Base-by-base conservation (phyloP, 129 eudicot genomes). In the Tanacetum coccineum region DNA sequence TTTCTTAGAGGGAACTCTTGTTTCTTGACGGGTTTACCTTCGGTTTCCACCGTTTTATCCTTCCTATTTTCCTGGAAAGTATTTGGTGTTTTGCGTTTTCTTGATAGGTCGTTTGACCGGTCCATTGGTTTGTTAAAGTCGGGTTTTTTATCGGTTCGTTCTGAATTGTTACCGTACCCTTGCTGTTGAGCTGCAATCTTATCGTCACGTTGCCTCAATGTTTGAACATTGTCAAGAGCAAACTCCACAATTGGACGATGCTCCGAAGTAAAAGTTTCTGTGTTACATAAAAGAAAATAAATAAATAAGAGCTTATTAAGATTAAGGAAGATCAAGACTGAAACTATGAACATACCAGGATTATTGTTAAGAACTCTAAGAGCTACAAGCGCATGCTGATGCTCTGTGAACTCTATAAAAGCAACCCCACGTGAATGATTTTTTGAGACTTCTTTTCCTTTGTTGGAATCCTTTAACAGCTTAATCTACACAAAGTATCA, bases 161-260 rank as follows among this genome's bases (percentile, higher is more conserved):
- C 75, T 14, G 58, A 53, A 71, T 62, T 62, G 21, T 61, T 67
- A 59, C 55, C 62, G 9, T 67, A 60, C 54, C 36, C 85, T 69
- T 81, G 85, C 71, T 67, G 84, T 81, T 93, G 95, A 60, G 76
- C 71, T 82, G 86, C 75, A 40, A 86, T 75, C 83, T 85, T 92
- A 47, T 83, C 86, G 61, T 81, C 59, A 13, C 97, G 89, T n/a
- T 75, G 89, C 76, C 83, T 87, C 74, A 94, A 76, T 25, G 79
- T 94, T 36, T 89, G 95, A 65, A 87, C 73, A 72, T 94, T 87
- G 50, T 94, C 99, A 28, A 94, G 81, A 59, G 99, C 97, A 62
- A 94, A 94, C 84, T 89, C 99, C 85, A 94, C 99, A 60, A 94
- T 87, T 20, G 99, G 99, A 13, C 99, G 97, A 75, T 84, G 99